Base-by-base conservation (phyloP, 805 yeast species). In the Kuraishia piskuri region DNA sequence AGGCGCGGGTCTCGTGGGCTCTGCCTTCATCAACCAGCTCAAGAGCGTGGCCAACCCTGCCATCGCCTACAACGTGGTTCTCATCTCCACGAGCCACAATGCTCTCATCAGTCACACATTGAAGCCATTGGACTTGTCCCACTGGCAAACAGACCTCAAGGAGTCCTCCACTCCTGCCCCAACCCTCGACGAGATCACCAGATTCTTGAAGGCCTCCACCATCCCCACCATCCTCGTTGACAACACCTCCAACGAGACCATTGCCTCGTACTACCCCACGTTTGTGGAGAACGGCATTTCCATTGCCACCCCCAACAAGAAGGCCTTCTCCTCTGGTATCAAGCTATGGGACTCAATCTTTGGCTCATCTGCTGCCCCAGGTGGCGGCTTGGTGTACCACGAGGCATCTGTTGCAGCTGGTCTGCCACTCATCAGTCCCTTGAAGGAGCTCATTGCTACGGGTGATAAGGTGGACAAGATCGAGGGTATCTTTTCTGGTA, bases 401-500 rank as follows among this genome's bases (percentile, higher is more conserved):
- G 99, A 94, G 77, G 96, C 99, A 51, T 90, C 97, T 7, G 98
- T 94, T 55, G 98, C 98, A 66, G 99, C 99, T 47, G 99, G 98
- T 54, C 78, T 94, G 68, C 99, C 99, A 56, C 83, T 94, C 57
- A 84, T 94, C 62, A 85, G 90, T 50, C 87, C 97, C 51, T 75
- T 94, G 64, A 88, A 84, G 65, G 99, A 94, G 68, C 78, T 92
- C 71, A 77, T 94, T 47, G 79, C 82, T 56, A 94, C 99, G 52
- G 99, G 99, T 59, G 99, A 94, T 70, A 83, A 90, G 73, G 82
- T 94, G 59, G 86, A 83, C 62, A 88, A 83, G 68, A 86, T 94
- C 59, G 98, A 94, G 72, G 99, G 99, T 59, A 92, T 94, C 63
- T 86, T 94, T 66, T 90, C 97, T 8, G 99, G 99, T 59, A 88